Evolutionary conservation across 805 yeast species (phyloP).

Genomic region (Saturnispora bothae): DNA sequence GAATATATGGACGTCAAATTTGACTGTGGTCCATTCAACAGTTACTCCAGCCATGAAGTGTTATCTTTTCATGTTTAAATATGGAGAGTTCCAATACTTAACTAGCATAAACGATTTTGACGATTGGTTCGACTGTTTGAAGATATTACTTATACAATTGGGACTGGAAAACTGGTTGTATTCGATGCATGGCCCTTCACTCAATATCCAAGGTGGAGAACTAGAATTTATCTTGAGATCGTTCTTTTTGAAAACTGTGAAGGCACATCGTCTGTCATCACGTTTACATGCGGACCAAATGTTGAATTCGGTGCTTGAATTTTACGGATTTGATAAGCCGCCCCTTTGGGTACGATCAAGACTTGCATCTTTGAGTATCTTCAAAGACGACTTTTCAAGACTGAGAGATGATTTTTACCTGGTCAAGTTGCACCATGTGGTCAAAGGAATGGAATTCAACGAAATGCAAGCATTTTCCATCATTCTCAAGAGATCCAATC

Average conservation of each 20-base stretch:
- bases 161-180: background rate
- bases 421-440: background rate
- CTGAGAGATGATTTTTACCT: conserved; percentile 3
- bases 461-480: conserved; percentile 1
- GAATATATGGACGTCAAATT: background rate
- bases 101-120: background rate
- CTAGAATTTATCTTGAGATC: background rate
- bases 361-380: background rate
- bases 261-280: background rate
- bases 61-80: background rate
- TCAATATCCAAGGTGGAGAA: background rate
- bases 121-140: conserved; percentile 2
- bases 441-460: background rate
- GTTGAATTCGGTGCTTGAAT: conserved; percentile 1
- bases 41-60: too few relatives aligned
- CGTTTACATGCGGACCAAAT: conserved; percentile 3
- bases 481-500: conserved; percentile 4
- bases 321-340: background rate
- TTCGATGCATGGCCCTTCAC: background rate
- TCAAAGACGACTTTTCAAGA: conserved; percentile 2
- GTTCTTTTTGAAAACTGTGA: conserved; percentile 3
- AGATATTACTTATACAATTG: background rate
- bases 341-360: background rate
- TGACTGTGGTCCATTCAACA: too few relatives aligned
- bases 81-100: background rate